Conservation (phyloP, 2,329 filamentous ascomycete genomes). For the Chaetothyriales sp. region DNA sequence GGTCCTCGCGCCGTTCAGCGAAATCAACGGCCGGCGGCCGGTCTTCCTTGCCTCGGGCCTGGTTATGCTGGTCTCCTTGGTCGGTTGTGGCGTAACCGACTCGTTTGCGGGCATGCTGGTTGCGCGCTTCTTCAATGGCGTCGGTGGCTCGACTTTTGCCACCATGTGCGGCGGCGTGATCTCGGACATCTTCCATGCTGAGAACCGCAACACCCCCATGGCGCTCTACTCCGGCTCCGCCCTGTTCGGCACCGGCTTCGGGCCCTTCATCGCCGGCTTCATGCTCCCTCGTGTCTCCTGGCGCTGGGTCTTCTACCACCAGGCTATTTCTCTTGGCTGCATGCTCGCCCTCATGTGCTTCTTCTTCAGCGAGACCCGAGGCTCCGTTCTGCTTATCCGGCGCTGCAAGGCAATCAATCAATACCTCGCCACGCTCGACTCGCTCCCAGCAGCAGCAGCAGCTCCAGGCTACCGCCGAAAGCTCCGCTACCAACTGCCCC, state of each 20-base stretch:
- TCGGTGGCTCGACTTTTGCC: conserved; percentile 55
- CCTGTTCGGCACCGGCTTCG: conserved; percentile 63
- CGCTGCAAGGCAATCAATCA: conserved; percentile 60
- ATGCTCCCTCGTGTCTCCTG: conserved; percentile 54
- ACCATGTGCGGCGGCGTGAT: conserved; percentile 90
- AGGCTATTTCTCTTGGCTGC: conserved; percentile 53
- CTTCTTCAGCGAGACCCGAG: conserved; percentile 69
- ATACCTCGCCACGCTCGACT: conserved; percentile 65
- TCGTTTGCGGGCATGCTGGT: conserved; percentile 59
- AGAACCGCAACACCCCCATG: conserved; percentile 78
- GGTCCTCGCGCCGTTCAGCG: conserved; percentile 73
- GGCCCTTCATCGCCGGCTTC: conserved; percentile 56
- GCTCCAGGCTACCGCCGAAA: neutral
- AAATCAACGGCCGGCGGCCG: conserved; percentile 73
- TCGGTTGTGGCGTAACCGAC: conserved; percentile 56
- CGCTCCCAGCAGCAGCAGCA: conserved; percentile 18
- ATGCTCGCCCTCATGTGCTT: conserved; percentile 50
- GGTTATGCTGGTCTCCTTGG: conserved; percentile 49
- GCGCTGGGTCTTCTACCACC: conserved; percentile 84
- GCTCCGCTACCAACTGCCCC: conserved; percentile 13
- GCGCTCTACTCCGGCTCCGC: conserved; percentile 67
- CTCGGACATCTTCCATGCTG: conserved; percentile 65
- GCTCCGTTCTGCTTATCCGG: conserved; percentile 59
- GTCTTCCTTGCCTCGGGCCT: conserved; percentile 63
- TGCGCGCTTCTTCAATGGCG: conserved; percentile 55